Evolutionary conservation across 176 grass and related monocot genomes (phyloP).

Genomic region (Stipa capillata): DNA sequence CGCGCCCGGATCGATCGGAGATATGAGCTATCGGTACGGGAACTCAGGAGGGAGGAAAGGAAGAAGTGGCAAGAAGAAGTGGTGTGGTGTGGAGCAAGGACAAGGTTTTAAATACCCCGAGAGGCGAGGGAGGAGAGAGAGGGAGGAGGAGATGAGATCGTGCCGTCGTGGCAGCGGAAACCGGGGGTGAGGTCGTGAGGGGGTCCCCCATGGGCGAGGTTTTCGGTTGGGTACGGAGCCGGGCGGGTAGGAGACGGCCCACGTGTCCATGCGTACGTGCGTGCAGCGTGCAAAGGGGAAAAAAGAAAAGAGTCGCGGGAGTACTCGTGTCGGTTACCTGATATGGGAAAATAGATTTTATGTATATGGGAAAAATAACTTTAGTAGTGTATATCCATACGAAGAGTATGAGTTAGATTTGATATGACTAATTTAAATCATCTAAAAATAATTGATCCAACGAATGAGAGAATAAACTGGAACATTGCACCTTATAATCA

Average conservation of each 20-base stretch:
- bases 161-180: neutral
- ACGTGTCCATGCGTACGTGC: constrained; percentile 27
- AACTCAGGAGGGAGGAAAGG: neutral
- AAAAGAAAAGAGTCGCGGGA: constrained; percentile 3
- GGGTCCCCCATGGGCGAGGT: constrained; percentile 9
- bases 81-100: neutral
- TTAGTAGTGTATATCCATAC: too few relatives aligned
- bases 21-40: too few relatives aligned
- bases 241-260: neutral
- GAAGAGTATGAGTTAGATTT: too few relatives aligned
- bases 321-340: constrained; percentile 7
- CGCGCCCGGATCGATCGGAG: too few relatives aligned
- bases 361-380: too few relatives aligned
- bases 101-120: constrained; percentile 36
- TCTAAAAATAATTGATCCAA: too few relatives aligned
- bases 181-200: neutral
- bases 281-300: neutral
- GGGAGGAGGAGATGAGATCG: neutral
- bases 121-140: too few relatives aligned
- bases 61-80: neutral
- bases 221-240: constrained; percentile 4
- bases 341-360: neutral
- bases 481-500: too few relatives aligned
- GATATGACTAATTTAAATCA: too few relatives aligned
- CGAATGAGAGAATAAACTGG: too few relatives aligned